These are phyloP conservation scores for Endoconidiophora laricicola DNA, from an alignment of 2,329 filamentous ascomycete species.

Conservation along the genomic window DNA sequence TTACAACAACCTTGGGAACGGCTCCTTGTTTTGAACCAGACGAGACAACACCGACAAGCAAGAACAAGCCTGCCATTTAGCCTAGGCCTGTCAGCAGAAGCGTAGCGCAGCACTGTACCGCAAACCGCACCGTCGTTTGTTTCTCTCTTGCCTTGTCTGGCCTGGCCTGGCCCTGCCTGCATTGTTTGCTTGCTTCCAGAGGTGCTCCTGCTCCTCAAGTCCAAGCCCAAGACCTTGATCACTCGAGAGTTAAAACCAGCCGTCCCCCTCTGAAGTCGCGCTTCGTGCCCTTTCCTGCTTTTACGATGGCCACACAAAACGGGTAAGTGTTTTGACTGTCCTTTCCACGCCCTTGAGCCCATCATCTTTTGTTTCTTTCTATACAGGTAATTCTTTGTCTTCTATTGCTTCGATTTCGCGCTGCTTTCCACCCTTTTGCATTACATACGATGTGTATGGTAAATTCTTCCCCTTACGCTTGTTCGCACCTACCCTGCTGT, in stretches of 20 bases:
- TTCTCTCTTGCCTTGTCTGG: too few species aligned
- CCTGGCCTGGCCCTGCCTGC: too few species aligned
- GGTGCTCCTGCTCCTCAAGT: too few species aligned
- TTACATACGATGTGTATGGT: not conserved
- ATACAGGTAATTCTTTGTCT: constrained; percentile 1
- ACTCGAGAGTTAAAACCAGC: constrained; percentile 7
- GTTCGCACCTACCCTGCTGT: not conserved
- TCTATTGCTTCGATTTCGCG: not conserved
- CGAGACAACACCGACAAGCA: too few species aligned
- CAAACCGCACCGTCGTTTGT: too few species aligned
- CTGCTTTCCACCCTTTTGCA: not conserved
- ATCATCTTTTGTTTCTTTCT: not conserved
- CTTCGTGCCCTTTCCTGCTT: constrained; percentile 5
- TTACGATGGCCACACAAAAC: constrained; percentile 12
- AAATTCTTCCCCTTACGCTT: not conserved
- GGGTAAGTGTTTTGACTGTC: constrained; percentile 6
- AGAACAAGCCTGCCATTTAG: too few species aligned
- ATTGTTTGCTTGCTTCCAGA: too few species aligned
- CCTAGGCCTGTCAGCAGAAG: too few species aligned
- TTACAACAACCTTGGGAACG: too few species aligned
- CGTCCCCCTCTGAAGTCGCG: constrained; percentile 8
- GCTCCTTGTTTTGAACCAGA: too few species aligned
- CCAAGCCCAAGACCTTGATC: not conserved
- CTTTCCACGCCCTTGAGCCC: constrained; percentile 1
- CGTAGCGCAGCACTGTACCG: too few species aligned